Conservation (phyloP, 768 basidiomycete species). For the Galerina marginata region DNA sequence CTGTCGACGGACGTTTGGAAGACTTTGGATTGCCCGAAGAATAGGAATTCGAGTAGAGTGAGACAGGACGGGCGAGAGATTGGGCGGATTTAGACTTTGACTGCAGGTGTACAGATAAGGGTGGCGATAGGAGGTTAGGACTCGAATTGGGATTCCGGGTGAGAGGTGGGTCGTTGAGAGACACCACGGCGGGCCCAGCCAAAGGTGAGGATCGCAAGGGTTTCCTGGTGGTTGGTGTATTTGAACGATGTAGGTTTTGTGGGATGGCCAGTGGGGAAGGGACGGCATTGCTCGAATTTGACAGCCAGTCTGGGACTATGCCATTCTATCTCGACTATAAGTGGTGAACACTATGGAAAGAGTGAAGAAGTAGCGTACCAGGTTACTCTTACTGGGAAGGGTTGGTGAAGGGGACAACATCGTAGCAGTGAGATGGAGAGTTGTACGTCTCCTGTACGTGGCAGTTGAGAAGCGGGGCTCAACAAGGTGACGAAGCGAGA, state of each 20-base stretch:
- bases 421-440: too few species aligned
- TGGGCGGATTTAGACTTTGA: slow-evolving; percentile 8
- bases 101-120: neutral
- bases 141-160: slow-evolving; percentile 5
- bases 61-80: slow-evolving; percentile 3
- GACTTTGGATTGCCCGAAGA: neutral
- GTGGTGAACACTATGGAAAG: too few species aligned
- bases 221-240: slow-evolving; percentile 23
- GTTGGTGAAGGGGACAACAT: too few species aligned
- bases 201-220: slow-evolving; percentile 50
- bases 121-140: slow-evolving; percentile 16
- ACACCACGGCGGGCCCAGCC: slow-evolving; percentile 42
- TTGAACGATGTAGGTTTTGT: slow-evolving; percentile 5
- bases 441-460: too few species aligned
- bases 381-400: too few species aligned
- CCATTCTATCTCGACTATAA: too few species aligned
- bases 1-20: slow-evolving; percentile 11
- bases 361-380: too few species aligned
- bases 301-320: too few species aligned
- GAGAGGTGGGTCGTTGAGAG: slow-evolving; percentile 18
- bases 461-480: too few species aligned
- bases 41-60: neutral
- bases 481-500: too few species aligned
- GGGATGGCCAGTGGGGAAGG: neutral
- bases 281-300: neutral